Conservation (phyloP, 176 grass and related monocot species). For the Paspalum vaginatum region DNA sequence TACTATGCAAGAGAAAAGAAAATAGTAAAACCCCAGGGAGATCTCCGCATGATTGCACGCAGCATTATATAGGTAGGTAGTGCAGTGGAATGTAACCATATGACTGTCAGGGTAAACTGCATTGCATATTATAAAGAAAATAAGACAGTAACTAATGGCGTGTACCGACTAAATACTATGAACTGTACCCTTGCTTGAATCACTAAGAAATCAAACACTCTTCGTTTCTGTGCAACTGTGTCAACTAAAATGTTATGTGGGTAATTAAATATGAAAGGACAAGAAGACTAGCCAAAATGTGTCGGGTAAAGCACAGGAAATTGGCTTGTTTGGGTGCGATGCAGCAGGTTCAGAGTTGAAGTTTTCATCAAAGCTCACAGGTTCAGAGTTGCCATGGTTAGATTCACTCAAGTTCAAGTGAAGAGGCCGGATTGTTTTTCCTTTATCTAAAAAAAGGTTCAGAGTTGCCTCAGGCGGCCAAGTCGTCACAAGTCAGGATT, state of each 20-base stretch:
- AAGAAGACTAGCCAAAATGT: too few relatives aligned
- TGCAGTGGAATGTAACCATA: background rate
- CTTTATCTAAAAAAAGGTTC: too few relatives aligned
- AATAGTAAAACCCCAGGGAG: background rate
- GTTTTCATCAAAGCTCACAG: too few relatives aligned
- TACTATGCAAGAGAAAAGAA: background rate
- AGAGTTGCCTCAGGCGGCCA: too few relatives aligned
- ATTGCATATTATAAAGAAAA: background rate
- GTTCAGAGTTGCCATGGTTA: too few relatives aligned
- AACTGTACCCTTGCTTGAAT: background rate
- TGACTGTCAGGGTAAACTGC: background rate
- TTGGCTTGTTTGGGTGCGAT: too few relatives aligned
- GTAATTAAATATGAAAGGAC: too few relatives aligned
- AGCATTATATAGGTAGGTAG: background rate
- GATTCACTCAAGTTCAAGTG: too few relatives aligned
- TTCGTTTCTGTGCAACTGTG: slow-evolving; percentile 9
- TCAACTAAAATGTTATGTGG: slow-evolving; percentile 24
- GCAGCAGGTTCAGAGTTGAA: too few relatives aligned
- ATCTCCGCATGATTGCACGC: background rate
- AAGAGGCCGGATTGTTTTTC: too few relatives aligned
- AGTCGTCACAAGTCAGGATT: too few relatives aligned
- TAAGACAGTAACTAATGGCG: background rate
- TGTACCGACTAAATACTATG: background rate
- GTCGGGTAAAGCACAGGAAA: too few relatives aligned
- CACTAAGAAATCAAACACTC: background rate